phyloP scores from a whole-genome alignment of 306 rosid genomes.

The Luffa aegyptiaca region DNA sequence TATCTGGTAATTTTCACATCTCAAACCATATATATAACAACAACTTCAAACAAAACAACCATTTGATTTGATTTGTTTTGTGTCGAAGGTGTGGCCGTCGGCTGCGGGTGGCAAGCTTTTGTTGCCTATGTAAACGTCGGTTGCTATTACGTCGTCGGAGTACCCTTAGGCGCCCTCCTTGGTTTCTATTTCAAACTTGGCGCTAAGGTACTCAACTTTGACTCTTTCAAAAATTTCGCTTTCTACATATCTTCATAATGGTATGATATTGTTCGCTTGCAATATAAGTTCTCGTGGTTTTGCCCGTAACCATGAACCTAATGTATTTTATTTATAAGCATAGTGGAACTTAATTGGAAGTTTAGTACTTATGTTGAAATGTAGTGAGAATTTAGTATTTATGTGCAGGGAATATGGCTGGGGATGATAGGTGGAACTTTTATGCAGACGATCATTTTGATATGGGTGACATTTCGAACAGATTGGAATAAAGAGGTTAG shows the following conservation, averaged over 20 bases:
- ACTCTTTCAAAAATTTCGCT: background rate
- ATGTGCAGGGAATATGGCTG: conserved; percentile 59
- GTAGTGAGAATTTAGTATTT: background rate
- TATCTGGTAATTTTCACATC: conserved; percentile 33
- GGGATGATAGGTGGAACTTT: conserved; percentile 74
- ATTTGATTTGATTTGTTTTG: background rate
- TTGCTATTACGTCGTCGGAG: conserved; percentile 49
- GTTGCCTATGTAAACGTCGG: conserved; percentile 70
- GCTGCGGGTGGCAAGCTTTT: conserved; percentile 81
- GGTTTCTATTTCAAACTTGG: conserved; percentile 59
- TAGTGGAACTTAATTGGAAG: background rate
- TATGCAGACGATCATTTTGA: conserved; percentile 51
- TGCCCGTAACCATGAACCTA: too few relatives aligned
- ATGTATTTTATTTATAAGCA: too few relatives aligned
- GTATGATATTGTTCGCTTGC: background rate
- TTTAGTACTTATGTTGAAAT: background rate
- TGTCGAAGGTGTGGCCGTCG: conserved; percentile 14
- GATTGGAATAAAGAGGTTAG: conserved; percentile 63
- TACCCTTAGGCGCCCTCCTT: conserved; percentile 54
- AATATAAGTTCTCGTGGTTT: background rate
- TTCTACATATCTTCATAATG: too few relatives aligned
- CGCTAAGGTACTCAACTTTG: conserved; percentile 20
- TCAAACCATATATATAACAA: background rate
- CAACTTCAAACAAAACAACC: background rate
- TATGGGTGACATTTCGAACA: conserved; percentile 54